Percentiles rank a stretch among this genome's conserved stretches.
These are phyloP conservation scores for Calamus simplicifolius DNA, from an alignment of 176 grass and related monocot species.

Conservation along the genomic window DNA sequence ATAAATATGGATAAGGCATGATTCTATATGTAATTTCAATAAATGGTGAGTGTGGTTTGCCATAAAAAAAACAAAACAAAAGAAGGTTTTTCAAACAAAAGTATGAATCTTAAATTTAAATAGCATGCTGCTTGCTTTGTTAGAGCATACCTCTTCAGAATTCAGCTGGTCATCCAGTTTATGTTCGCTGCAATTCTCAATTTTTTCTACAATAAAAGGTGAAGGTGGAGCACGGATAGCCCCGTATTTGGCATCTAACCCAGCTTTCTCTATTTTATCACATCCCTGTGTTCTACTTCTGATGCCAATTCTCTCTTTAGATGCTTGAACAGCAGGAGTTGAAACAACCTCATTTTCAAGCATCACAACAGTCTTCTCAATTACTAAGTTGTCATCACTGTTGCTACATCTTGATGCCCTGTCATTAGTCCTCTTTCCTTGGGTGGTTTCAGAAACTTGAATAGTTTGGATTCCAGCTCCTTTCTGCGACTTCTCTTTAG, in stretches of 20 bases:
- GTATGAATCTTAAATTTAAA: too few relatives aligned
- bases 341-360: conserved; percentile 45
- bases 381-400: conserved; percentile 34
- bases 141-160: conserved; percentile 43
- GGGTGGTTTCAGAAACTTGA: conserved; percentile 17
- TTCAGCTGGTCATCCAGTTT: conserved; percentile 20
- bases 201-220: conserved; percentile 27
- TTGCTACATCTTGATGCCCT: conserved; percentile 24
- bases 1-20: too few relatives aligned
- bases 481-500: conserved; percentile 28
- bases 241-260: conserved; percentile 26
- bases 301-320: conserved; percentile 10
- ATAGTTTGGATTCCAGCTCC: conserved; percentile 20
- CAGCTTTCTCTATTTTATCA: conserved; percentile 25
- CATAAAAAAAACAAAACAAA: too few relatives aligned
- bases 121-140: too few relatives aligned
- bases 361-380: conserved; percentile 65
- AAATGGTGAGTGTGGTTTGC: too few relatives aligned
- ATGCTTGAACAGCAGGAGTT: conserved; percentile 16
- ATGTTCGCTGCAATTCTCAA: conserved; percentile 19
- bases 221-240: conserved; percentile 52
- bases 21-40: too few relatives aligned
- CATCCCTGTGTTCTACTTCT: conserved; percentile 23
- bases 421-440: conserved; percentile 22
- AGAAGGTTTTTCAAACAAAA: too few relatives aligned